Conservation (phyloP, 495 filamentous ascomycete genomes). For the Xylaria curta region DNA sequence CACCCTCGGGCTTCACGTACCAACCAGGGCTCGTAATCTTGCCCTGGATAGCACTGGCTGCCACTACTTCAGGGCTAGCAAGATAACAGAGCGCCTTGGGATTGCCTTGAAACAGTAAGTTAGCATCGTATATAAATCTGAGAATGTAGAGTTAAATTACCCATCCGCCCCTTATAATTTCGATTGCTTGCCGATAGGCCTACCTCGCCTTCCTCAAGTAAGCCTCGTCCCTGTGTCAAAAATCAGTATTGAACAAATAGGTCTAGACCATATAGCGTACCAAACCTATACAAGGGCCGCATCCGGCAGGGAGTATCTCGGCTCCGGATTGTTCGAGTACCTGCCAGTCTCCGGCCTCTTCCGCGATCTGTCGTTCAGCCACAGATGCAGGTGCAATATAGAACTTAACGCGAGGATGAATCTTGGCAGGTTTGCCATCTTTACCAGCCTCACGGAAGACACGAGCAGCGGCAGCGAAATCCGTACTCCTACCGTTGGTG, state of each 20-base stretch:
- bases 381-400: conserved; percentile 91
- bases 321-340: conserved; percentile 81
- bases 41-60: conserved; percentile 82
- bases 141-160: neutral
- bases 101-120: neutral
- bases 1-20: conserved; percentile 74
- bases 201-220: conserved; percentile 76
- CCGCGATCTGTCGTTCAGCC: conserved; percentile 78
- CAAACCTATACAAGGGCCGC: conserved; percentile 90
- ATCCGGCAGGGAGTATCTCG: conserved; percentile 74
- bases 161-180: conserved; percentile 82
- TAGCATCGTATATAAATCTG: neutral
- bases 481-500: conserved; percentile 85
- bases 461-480: conserved; percentile 80
- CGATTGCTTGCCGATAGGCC: conserved; percentile 85
- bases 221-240: conserved; percentile 56
- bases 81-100: conserved; percentile 63
- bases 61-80: conserved; percentile 88
- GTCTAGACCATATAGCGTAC: conserved; percentile 31
- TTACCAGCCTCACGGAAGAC: conserved; percentile 83
- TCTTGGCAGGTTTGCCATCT: conserved; percentile 67
- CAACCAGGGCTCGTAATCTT: conserved; percentile 74
- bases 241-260: no score
- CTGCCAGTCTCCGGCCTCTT: conserved; percentile 89
- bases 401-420: conserved; percentile 80